Evolutionary conservation across 805 yeast genomes (phyloP).

Genomic region (Candida orba): DNA sequence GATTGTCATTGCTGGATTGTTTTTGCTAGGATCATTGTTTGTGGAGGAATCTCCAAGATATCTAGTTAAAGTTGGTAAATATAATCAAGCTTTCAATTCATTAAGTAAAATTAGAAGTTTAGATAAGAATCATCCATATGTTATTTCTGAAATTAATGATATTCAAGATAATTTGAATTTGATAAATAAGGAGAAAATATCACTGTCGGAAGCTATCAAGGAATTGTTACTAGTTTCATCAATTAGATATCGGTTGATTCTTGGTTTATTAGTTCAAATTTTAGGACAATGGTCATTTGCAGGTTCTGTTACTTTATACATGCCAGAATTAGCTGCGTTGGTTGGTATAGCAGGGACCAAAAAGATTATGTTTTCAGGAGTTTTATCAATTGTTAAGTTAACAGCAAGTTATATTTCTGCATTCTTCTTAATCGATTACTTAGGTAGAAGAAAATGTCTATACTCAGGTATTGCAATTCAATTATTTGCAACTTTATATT

Average conservation of each 20-base stretch:
- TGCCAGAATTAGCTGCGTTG: slow-evolving; percentile 43
- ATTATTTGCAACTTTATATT: slow-evolving; percentile 34
- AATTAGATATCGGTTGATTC: slow-evolving; percentile 37
- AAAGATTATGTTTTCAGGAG: slow-evolving; percentile 40
- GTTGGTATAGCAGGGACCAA: slow-evolving; percentile 38
- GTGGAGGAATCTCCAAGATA: slow-evolving; percentile 45
- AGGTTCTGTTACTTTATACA: slow-evolving; percentile 47
- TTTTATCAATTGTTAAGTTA: slow-evolving; percentile 48
- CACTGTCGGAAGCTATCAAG: slow-evolving; percentile 22
- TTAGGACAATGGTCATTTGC: slow-evolving; percentile 59
- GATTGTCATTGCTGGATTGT: slow-evolving; percentile 39
- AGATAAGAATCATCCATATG: slow-evolving; percentile 40
- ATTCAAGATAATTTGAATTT: slow-evolving; percentile 32
- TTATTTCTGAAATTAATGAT: slow-evolving; percentile 43
- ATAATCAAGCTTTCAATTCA: slow-evolving; percentile 34
- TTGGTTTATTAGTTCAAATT: slow-evolving; percentile 38
- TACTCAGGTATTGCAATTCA: slow-evolving; percentile 44
- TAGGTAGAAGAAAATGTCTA: slow-evolving; percentile 45
- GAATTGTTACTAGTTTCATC: slow-evolving; percentile 33
- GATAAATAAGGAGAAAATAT: slow-evolving; percentile 28
- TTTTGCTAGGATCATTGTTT: slow-evolving; percentile 35
- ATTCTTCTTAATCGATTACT: slow-evolving; percentile 44
- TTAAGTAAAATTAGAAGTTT: slow-evolving; percentile 39
- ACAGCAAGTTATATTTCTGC: slow-evolving; percentile 41
- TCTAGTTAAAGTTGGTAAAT: slow-evolving; percentile 32